Base-by-base conservation (phyloP, 192 early-diverging fungal genomes). In the Dissophora globulifera region DNA sequence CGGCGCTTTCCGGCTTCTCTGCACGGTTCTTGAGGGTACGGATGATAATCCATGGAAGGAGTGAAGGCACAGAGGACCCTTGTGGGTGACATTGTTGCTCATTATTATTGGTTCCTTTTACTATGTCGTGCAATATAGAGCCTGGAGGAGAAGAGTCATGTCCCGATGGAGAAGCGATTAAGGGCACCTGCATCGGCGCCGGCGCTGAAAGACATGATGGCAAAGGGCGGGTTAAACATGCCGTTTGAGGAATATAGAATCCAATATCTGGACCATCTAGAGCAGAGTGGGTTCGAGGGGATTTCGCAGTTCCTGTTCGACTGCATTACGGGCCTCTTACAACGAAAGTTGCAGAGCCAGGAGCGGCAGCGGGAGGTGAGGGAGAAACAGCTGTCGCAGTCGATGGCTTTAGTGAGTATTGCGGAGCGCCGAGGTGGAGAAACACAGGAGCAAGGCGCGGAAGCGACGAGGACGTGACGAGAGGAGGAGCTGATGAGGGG, bases 251-350 rank as follows among this genome's bases (percentile, higher is more conserved):
- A 80, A 5, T 84, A 74, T 50, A 60, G 83, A 4, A 53, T 82
- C 32, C 63, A 70, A 41, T 81, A 78, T 33, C 54, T 84, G 15
- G 72, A 78, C 45, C 56, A 79, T 46, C 69, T 84, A 1, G 62
- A 67, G 16, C 43, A 46, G 4, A 43, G 40, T 0, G 83, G 83
- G 10, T 80, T 79, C 47, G 43, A 57, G 5, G 83, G 83, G 0
- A 53, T 84, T 22, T 47, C 67, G 12, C 49, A 67, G 20, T 80
- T 81, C 41, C 45, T 84, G 12, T 74, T 60, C 41, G 71, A 66
- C 46, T 54, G 56, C 27, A 75, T 75, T 31, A 59, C 60, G 7
- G 62, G 61, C 23, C 58, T 71, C 1, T 57, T 65, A 16, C 62
- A 62, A 22, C 45, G 69, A 5, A 79, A 49, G 16, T 23, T 67